Percentiles rank a stretch among this genome's conserved stretches.
These are phyloP conservation scores for Trichophaea hybrida DNA, from an alignment of 2,329 filamentous ascomycete genomes.

Conservation along the genomic window DNA sequence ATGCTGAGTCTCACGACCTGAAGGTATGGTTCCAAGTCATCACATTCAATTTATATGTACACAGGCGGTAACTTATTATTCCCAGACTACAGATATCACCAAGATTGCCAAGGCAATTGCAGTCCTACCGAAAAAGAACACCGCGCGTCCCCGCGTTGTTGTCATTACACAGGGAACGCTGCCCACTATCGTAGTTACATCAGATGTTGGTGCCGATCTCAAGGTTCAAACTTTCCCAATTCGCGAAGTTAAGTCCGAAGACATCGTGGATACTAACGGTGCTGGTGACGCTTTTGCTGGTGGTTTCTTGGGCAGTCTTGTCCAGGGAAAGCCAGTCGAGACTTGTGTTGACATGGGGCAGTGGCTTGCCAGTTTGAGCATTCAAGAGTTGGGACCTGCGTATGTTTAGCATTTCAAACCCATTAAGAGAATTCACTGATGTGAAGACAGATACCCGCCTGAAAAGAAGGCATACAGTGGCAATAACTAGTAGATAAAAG, in stretches of 20 bases:
- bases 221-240: slow-evolving; percentile 66
- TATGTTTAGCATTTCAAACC: background rate
- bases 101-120: slow-evolving; percentile 77
- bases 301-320: slow-evolving; percentile 78
- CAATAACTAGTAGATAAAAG: background rate
- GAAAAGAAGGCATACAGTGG: slow-evolving; percentile 57
- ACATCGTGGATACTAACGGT: slow-evolving; percentile 93
- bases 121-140: slow-evolving; percentile 83
- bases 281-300: slow-evolving; percentile 95
- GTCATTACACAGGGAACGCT: slow-evolving; percentile 92
- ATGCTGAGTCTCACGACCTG: slow-evolving; percentile 67
- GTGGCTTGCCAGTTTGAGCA: slow-evolving; percentile 88
- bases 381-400: slow-evolving; percentile 81
- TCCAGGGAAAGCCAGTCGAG: slow-evolving; percentile 67
- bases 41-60: background rate
- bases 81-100: slow-evolving; percentile 55
- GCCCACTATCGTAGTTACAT: slow-evolving; percentile 70
- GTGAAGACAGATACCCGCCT: slow-evolving; percentile 48
- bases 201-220: slow-evolving; percentile 45
- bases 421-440: background rate
- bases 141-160: slow-evolving; percentile 64
- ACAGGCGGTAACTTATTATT: background rate
- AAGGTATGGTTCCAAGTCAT: slow-evolving; percentile 26
- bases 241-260: slow-evolving; percentile 56
- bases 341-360: slow-evolving; percentile 80